phyloP scores from a whole-genome alignment of 139 green algal species.

The Asterochloris erici region DNA sequence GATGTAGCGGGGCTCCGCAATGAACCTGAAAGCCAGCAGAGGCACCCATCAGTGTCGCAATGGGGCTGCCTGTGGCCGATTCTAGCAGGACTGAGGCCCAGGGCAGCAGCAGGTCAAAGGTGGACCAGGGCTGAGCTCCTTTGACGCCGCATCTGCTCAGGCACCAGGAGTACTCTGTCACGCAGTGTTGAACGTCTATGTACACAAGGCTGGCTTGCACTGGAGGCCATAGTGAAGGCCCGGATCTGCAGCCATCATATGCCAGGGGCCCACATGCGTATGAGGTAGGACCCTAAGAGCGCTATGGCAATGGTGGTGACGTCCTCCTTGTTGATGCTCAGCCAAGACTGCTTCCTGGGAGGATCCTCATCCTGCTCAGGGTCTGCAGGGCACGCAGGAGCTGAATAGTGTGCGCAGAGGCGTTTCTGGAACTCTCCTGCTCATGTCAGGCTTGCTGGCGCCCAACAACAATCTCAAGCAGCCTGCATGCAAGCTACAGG shows the following conservation, averaged over 20 bases:
- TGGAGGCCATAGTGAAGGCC: background rate
- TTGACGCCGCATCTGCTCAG: background rate
- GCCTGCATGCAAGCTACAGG: too few species aligned
- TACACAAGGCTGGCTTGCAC: background rate
- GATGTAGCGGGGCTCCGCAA: slow-evolving; percentile 98
- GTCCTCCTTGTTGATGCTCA: slow-evolving; percentile 73
- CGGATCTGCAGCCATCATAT: background rate
- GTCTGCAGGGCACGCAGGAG: too few species aligned
- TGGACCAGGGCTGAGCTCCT: background rate
- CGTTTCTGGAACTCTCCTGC: too few species aligned
- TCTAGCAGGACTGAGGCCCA: background rate
- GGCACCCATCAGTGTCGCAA: background rate
- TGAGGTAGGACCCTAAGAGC: slow-evolving; percentile 82
- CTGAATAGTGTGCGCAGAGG: too few species aligned
- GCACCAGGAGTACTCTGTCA: background rate
- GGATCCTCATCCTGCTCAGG: too few species aligned
- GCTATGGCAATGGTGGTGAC: slow-evolving; percentile 80
- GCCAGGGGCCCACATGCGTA: slow-evolving; percentile 50
- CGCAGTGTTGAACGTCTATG: background rate
- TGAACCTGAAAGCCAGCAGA: slow-evolving; percentile 46
- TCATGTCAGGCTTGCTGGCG: too few species aligned
- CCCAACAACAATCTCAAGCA: too few species aligned
- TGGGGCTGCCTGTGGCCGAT: background rate
- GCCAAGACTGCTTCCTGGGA: too few species aligned
- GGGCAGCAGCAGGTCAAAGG: background rate